Evolutionary conservation across 2,329 filamentous ascomycete species (phyloP), one percentile per base, ranked within the genome.

Genomic region (Ascochyta fabae): DNA sequence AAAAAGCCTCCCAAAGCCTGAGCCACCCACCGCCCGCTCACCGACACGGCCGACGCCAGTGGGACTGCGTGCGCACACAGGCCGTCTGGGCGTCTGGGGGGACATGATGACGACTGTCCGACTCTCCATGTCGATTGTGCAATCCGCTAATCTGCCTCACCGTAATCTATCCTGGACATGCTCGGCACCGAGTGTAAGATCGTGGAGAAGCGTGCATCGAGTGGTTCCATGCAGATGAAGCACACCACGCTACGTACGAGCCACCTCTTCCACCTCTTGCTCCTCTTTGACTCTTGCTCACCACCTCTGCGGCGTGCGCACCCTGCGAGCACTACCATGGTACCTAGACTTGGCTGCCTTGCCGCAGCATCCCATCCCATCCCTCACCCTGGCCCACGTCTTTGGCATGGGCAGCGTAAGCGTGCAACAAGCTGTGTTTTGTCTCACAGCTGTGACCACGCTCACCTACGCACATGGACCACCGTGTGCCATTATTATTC

Each of bases 21-120:
- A 31, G 12, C 29, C 29, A 31, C 3, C 10, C 12, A 31, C 29
- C 5, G 16, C 22, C 35, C 31, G 41, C 53, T 23, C 42, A 56
- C 47, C 49, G 41, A 40, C 47, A 36, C 16, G 33, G 46, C 46
- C 35, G 46, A 39, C 44, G 26, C 43, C 35, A 46, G 46, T 46
- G 46, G 52, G 46, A 23, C 46, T 42, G 36, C 41, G 46, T 35
- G 52, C 43, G 46, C 52, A 44, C 34, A 16, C 46, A 49, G 45
- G 34, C 40, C 46, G 46, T 35, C 23, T 38, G 52, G 35, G 45
- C 41, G 47, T 26, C 23, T 38, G 45, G 46, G 4, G 19, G 35
- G 29, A 33, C 24, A 27, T 56, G 43, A 56, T 56, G 53, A 56
- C 53, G 53, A 56, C 38, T 46, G 53, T 36, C 36, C 53, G 53